Percentiles rank a stretch among this genome's conserved stretches.
These are phyloP conservation scores for Erodium moschatum DNA, from an alignment of 441 rosid species.

Conservation along the genomic window DNA sequence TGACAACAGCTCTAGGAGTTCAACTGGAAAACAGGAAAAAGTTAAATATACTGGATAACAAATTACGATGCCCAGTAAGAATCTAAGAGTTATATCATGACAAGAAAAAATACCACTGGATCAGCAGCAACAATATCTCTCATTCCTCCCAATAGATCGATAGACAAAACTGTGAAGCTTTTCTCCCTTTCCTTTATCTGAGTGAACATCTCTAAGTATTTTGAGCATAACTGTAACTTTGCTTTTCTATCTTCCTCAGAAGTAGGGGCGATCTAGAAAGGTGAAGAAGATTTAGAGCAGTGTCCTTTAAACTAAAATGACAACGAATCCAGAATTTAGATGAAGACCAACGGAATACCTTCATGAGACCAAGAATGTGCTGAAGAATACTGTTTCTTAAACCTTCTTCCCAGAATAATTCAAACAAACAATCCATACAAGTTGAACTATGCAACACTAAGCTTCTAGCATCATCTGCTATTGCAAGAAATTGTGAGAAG, in stretches of 20 bases:
- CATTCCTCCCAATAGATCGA: conserved; percentile 78
- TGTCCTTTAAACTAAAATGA: conserved; percentile 17
- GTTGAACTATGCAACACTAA: conserved; percentile 50
- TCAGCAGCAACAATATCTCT: conserved; percentile 66
- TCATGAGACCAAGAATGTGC: conserved; percentile 76
- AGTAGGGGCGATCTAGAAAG: conserved; percentile 47
- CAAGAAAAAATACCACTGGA: conserved; percentile 43
- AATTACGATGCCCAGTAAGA: background rate
- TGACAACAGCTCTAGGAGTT: conserved; percentile 9
- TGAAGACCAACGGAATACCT: conserved; percentile 40
- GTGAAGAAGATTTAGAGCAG: conserved; percentile 15
- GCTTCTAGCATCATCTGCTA: conserved; percentile 53
- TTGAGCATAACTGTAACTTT: conserved; percentile 72
- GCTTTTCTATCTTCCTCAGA: conserved; percentile 64
- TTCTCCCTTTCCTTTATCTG: conserved; percentile 81
- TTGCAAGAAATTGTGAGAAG: conserved; percentile 52
- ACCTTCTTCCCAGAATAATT: conserved; percentile 85
- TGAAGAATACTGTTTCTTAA: conserved; percentile 55
- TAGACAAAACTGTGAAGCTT: conserved; percentile 53
- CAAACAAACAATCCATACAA: conserved; percentile 77
- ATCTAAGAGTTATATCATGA: conserved; percentile 12
- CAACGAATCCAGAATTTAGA: conserved; percentile 14
- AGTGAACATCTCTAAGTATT: conserved; percentile 87
- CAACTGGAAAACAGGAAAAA: background rate
- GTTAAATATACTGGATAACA: background rate